Percentiles rank a stretch among this genome's conserved stretches.
phyloP scores from a whole-genome alignment of 2,329 filamentous ascomycete species.

The Penicillium nordicum region DNA sequence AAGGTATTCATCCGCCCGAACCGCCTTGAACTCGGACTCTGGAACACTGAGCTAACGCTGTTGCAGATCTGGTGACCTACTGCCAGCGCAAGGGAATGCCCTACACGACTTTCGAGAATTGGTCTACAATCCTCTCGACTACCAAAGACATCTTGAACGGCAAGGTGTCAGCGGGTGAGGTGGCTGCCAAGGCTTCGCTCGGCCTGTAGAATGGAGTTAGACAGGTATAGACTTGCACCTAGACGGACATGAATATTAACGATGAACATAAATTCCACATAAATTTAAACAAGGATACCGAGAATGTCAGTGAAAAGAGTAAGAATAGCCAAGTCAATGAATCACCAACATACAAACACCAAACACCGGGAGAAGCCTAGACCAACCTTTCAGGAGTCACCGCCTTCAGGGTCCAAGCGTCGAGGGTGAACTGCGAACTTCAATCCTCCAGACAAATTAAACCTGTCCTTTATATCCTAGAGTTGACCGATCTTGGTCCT shows the following conservation, averaged over 20 bases:
- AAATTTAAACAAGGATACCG: not conserved
- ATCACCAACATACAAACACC: not conserved
- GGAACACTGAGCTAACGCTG: constrained; percentile 7
- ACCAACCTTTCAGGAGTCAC: constrained; percentile 24
- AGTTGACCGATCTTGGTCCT: constrained; percentile 31
- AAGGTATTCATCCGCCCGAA: constrained; percentile 55
- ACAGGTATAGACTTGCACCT: constrained; percentile 9
- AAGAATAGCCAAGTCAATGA: not conserved
- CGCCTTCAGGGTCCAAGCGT: constrained; percentile 28
- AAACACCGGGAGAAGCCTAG: not conserved
- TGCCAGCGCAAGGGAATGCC: constrained; percentile 81
- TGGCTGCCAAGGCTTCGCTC: constrained; percentile 48
- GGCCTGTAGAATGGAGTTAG: constrained; percentile 2
- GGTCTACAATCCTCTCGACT: constrained; percentile 71
- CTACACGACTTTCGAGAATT: constrained; percentile 83
- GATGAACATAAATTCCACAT: not conserved
- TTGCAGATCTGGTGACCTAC: constrained; percentile 75
- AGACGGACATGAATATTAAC: constrained; percentile 1
- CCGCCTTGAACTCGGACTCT: not conserved
- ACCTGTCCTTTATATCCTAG: constrained; percentile 15
- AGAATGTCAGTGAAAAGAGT: not conserved
- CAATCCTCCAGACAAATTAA: constrained; percentile 2
- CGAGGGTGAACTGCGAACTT: constrained; percentile 12
- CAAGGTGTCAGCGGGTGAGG: constrained; percentile 65
- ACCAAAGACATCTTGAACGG: constrained; percentile 75